Conservation (phyloP, 495 filamentous ascomycete species). For the Daldinia loculata region DNA sequence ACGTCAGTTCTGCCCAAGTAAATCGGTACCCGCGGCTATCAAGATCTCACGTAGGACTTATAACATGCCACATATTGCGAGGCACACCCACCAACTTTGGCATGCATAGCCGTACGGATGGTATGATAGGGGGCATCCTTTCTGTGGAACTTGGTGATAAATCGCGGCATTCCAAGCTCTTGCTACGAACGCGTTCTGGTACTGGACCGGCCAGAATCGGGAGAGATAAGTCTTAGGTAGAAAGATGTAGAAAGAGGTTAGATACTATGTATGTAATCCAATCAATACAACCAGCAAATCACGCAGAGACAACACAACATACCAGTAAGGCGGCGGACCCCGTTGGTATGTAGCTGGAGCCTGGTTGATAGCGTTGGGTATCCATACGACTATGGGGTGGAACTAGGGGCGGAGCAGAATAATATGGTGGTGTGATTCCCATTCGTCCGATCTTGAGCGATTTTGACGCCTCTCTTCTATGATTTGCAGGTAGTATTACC, state of each 20-base stretch:
- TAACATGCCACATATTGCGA: conserved; percentile 36
- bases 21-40: conserved; percentile 28
- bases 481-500: conserved; percentile 23
- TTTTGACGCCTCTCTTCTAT: conserved; percentile 19
- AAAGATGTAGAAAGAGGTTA: conserved; percentile 20
- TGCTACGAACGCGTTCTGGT: conserved; percentile 4
- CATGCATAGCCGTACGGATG: conserved; percentile 24
- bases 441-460: conserved; percentile 38
- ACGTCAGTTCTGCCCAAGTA: conserved; percentile 15
- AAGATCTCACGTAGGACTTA: conserved; percentile 15
- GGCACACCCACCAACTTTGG: conserved; percentile 15
- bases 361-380: conserved; percentile 19
- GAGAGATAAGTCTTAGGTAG: conserved; percentile 24
- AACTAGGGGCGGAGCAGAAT: conserved; percentile 21
- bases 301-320: conserved; percentile 29
- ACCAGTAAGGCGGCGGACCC: conserved; percentile 29
- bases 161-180: conserved; percentile 13
- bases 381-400: conserved; percentile 35
- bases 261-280: not conserved
- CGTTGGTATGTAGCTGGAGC: too few species aligned
- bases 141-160: conserved; percentile 21
- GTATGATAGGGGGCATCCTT: conserved; percentile 23
- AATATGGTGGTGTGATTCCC: conserved; percentile 35
- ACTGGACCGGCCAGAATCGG: conserved; percentile 35
- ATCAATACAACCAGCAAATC: conserved; percentile 29